Evolutionary conservation across 805 yeast genomes (phyloP), one percentile per base, ranked within the genome.

Genomic region (Pichia gijzeniarum): DNA sequence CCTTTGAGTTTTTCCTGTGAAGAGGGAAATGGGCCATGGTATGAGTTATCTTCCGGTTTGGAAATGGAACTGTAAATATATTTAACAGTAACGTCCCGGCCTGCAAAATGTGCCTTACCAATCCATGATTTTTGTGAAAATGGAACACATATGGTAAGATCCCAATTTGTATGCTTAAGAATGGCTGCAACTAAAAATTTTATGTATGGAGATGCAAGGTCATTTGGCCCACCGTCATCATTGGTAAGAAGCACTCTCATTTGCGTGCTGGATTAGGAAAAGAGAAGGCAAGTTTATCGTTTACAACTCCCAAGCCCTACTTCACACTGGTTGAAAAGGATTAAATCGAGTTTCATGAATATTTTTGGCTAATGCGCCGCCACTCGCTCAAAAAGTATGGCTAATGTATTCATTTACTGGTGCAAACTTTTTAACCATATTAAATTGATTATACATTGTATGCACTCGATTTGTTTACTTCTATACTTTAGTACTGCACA

Each of bases 51-150:
- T 65, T 52, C 70, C 47, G 71, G 67, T 13, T 50, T 44, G 17
- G 64, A 59, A 14, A 70, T 62, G 1, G 77, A 71, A 17, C 85
- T 74, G 56, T 85, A 85, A n/a, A 83, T 70, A 58, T 78, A 85
- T 2, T 76, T 69, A 1, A 84, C 76, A 2, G 77, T 66, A 35
- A 84, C 68, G 22, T 77, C 74, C 51, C 76, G 73, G 6, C 88
- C 91, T 0, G 95, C 95, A 57, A 93, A 80, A 68, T 90, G 97
- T 5, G 99, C 98, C 63, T 93, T 93, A 32, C 96, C 96, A 47
- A 89, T 91, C 99, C 99, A 93, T 13, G 97, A 90, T 55, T 93
- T 71, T 56, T 77, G 82, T 47, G 87, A 95, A 43, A 80, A 75
- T 12, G 99, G 99, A 3, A 93, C 82, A 22, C 83, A 89, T 18